These are phyloP conservation scores for Amphirosellinia nigrospora DNA, from an alignment of 495 filamentous ascomycete genomes.

Conservation along the genomic window DNA sequence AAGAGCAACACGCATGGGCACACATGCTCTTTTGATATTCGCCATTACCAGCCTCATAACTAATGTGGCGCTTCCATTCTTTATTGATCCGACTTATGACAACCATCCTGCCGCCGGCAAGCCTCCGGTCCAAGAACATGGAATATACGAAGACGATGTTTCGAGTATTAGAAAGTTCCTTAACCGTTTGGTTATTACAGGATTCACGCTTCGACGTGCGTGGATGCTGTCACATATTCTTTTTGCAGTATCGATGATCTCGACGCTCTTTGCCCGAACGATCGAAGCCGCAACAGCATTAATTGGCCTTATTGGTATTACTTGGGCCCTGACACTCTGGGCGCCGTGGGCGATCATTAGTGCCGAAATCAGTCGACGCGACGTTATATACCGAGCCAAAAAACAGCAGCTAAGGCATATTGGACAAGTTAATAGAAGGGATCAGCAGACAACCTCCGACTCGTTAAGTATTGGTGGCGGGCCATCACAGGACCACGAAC, in stretches of 20 bases:
- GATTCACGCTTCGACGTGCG: slow-evolving; percentile 82
- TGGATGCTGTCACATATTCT: slow-evolving; percentile 84
- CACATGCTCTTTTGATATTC: slow-evolving; percentile 85
- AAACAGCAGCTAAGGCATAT: slow-evolving; percentile 44
- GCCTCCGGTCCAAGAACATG: slow-evolving; percentile 10
- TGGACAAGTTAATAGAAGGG: slow-evolving; percentile 21
- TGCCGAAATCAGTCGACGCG: slow-evolving; percentile 80
- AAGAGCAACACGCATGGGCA: slow-evolving; percentile 78
- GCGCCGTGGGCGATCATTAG: slow-evolving; percentile 91
- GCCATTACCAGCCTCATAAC: slow-evolving; percentile 79
- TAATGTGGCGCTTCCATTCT: slow-evolving; percentile 81
- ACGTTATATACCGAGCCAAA: slow-evolving; percentile 67
- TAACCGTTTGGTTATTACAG: slow-evolving; percentile 69
- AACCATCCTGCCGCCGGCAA: slow-evolving; percentile 40
- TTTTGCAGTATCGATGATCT: slow-evolving; percentile 78
- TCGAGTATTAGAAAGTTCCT: slow-evolving; percentile 51
- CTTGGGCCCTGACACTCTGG: slow-evolving; percentile 90
- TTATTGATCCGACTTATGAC: slow-evolving; percentile 77
- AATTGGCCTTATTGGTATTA: slow-evolving; percentile 79
- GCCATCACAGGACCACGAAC: slow-evolving; percentile 46
- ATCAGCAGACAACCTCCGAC: slow-evolving; percentile 12
- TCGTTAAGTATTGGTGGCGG: slow-evolving; percentile 34
- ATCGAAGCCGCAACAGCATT: slow-evolving; percentile 71
- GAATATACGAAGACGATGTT: slow-evolving; percentile 37
- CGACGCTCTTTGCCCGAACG: slow-evolving; percentile 75